phyloP scores from a whole-genome alignment of 164 flowering plant genomes.

The Vitis cinerea region DNA sequence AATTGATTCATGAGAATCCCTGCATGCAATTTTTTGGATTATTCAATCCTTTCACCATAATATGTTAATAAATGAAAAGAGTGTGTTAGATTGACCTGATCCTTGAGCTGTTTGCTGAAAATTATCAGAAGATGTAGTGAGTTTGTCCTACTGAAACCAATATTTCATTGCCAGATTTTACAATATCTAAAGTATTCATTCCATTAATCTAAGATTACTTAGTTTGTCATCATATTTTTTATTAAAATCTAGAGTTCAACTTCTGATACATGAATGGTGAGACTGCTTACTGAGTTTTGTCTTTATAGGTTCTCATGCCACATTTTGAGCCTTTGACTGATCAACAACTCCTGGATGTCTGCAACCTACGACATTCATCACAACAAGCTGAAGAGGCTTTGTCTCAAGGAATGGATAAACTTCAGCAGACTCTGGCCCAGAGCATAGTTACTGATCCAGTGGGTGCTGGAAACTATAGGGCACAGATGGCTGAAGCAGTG shows the following conservation, averaged over 20 bases:
- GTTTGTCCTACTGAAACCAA: not conserved
- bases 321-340: constrained; percentile 72
- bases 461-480: constrained; percentile 41
- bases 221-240: not conserved
- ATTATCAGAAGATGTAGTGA: not conserved
- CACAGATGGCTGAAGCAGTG: constrained; percentile 63
- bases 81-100: too few relatives aligned
- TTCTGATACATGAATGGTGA: not conserved
- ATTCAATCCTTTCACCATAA: too few relatives aligned
- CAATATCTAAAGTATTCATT: not conserved
- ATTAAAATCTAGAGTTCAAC: not conserved
- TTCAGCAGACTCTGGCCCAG: constrained; percentile 65
- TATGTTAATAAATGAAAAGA: too few relatives aligned
- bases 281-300: not conserved
- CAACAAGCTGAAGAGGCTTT: constrained; percentile 97
- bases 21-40: too few relatives aligned
- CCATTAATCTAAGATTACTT: not conserved
- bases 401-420: constrained; percentile 90
- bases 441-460: constrained; percentile 41
- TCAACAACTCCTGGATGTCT: constrained; percentile 46
- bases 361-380: constrained; percentile 64
- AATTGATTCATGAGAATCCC: too few relatives aligned
- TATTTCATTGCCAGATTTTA: not conserved
- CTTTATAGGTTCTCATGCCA: constrained; percentile 64
- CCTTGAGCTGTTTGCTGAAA: too few relatives aligned